These are phyloP conservation scores for Mortierella sp. DNA, from an alignment of 371 early-diverging fungal species.

Conservation along the genomic window DNA sequence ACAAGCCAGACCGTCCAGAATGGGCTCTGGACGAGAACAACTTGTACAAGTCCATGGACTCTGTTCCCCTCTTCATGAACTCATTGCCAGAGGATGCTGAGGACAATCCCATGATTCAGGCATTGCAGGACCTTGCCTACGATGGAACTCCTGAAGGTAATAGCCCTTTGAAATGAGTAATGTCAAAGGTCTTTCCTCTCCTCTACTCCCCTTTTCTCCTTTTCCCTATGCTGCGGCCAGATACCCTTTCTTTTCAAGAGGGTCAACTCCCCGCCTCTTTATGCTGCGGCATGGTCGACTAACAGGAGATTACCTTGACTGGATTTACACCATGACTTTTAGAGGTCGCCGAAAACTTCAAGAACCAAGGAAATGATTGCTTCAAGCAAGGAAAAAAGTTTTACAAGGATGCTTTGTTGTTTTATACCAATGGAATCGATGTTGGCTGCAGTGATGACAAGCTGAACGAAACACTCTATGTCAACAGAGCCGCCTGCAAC, in stretches of 20 bases:
- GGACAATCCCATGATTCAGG: constrained; percentile 83
- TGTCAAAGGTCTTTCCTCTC: too few species aligned
- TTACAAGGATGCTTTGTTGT: constrained; percentile 84
- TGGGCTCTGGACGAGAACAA: constrained; percentile 53
- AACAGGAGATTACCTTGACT: background rate
- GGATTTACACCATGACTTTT: background rate
- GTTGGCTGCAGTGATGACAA: constrained; percentile 79
- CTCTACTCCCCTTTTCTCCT: too few species aligned
- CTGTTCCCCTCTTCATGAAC: constrained; percentile 94
- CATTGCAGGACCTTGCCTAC: constrained; percentile 88
- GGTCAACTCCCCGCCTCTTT: too few species aligned
- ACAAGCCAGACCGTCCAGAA: constrained; percentile 30
- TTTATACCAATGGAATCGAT: constrained; percentile 89
- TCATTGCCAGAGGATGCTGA: constrained; percentile 74
- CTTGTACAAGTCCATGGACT: constrained; percentile 69
- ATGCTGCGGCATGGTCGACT: too few species aligned
- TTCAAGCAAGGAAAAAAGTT: constrained; percentile 76
- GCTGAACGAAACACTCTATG: constrained; percentile 81
- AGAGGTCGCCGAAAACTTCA: constrained; percentile 95
- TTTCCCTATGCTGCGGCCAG: too few species aligned
- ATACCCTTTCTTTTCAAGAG: constrained; percentile 2
- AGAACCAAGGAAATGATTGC: constrained; percentile 94
- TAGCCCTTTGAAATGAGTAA: background rate
- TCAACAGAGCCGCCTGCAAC: constrained; percentile 94
- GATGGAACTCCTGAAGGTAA: constrained; percentile 96